phyloP scores from a whole-genome alignment of 2,329 filamentous ascomycete species.

The Epichloe gansuensis region DNA sequence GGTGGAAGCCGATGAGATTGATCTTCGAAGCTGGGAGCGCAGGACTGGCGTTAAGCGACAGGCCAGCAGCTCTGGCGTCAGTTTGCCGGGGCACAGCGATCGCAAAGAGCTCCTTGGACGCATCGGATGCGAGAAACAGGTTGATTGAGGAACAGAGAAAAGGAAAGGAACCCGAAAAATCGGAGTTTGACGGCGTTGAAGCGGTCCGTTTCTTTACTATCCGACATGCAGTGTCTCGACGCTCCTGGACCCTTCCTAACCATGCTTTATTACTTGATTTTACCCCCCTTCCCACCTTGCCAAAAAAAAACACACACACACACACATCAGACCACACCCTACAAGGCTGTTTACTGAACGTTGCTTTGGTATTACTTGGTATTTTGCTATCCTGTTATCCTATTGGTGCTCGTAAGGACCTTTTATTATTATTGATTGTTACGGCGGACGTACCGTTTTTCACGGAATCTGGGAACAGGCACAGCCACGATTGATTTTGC shows the following conservation, averaged over 20 bases:
- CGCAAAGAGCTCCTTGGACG: conserved; percentile 70
- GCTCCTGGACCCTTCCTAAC: background rate
- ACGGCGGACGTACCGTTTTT: too few species aligned
- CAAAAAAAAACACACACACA: too few species aligned
- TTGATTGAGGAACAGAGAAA: conserved; percentile 26
- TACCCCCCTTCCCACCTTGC: too few species aligned
- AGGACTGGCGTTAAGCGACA: conserved; percentile 42
- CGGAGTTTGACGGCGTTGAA: conserved; percentile 6
- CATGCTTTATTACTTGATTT: background rate
- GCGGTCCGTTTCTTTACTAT: background rate
- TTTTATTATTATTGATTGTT: too few species aligned
- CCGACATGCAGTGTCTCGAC: background rate
- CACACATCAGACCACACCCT: background rate
- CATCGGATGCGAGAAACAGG: conserved; percentile 73
- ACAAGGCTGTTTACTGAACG: background rate
- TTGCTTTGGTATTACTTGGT: background rate
- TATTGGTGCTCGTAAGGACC: background rate
- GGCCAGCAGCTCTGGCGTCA: conserved; percentile 45
- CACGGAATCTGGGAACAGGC: background rate
- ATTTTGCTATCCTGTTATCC: background rate
- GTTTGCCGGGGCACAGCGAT: conserved; percentile 58
- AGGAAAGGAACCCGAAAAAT: background rate
- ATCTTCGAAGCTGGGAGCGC: conserved; percentile 52
- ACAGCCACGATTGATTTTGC: background rate
- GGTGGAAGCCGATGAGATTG: conserved; percentile 60